Conservation (phyloP, 208 protist genomes). For the Plasmodiophora brassicae region DNA sequence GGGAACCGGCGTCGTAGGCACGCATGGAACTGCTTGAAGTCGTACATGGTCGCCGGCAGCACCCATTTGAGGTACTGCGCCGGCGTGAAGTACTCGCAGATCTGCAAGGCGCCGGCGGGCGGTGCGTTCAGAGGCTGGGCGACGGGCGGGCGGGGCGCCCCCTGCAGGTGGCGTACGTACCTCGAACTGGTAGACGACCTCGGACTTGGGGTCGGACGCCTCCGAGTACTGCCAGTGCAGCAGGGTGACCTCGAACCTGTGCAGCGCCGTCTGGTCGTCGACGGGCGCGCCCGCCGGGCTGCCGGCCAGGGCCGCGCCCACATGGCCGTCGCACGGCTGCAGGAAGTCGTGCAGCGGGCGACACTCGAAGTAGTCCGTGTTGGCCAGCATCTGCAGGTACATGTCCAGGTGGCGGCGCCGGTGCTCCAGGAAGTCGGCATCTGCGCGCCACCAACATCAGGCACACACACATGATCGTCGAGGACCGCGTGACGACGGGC, state of each 20-base stretch:
- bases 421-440: background rate
- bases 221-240: background rate
- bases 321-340: too few relatives aligned
- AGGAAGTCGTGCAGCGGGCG: background rate
- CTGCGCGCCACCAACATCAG: too few relatives aligned
- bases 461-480: too few relatives aligned
- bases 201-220: background rate
- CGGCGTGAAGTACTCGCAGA: background rate
- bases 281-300: too few relatives aligned
- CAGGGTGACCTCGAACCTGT: background rate
- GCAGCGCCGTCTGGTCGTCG: too few relatives aligned
- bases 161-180: background rate
- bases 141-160: too few relatives aligned
- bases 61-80: slow-evolving; percentile 1
- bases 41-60: background rate
- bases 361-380: background rate
- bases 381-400: background rate
- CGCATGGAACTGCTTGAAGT: background rate
- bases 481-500: too few relatives aligned
- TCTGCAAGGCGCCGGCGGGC: too few relatives aligned
- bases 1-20: background rate
- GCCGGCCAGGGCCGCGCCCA: too few relatives aligned
- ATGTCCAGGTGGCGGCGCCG: background rate
- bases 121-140: too few relatives aligned
- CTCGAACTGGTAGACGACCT: background rate